Evolutionary conservation across 345 rosid genomes (phyloP).

Genomic region (Euphorbia pulcherrima): DNA sequence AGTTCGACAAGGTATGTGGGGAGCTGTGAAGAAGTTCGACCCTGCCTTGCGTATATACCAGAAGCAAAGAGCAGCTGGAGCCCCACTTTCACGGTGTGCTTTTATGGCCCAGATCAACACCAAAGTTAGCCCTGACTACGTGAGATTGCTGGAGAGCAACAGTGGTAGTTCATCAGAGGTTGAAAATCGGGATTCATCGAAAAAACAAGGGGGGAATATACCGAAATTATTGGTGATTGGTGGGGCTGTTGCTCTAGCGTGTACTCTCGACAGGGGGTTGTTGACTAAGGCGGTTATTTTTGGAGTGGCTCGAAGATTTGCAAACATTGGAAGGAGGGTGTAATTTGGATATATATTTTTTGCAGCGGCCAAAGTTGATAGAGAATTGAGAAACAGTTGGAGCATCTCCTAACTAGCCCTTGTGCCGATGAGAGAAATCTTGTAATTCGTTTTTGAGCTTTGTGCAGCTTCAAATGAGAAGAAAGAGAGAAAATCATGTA

Average conservation of each 20-base stretch:
- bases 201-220: slow-evolving; percentile 48
- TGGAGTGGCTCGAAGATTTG: slow-evolving; percentile 86
- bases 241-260: slow-evolving; percentile 85
- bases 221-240: slow-evolving; percentile 71
- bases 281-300: slow-evolving; percentile 82
- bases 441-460: too few relatives aligned
- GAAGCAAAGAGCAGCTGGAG: slow-evolving; percentile 51
- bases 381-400: too few relatives aligned
- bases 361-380: too few relatives aligned
- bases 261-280: slow-evolving; percentile 76
- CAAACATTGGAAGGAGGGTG: slow-evolving; percentile 69
- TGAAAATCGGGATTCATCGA: slow-evolving; percentile 24
- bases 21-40: slow-evolving; percentile 90
- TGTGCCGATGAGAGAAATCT: too few relatives aligned
- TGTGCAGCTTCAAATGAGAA: too few relatives aligned
- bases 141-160: slow-evolving; percentile 51
- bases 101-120: slow-evolving; percentile 82
- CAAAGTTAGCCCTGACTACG: slow-evolving; percentile 62
- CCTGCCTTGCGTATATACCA: slow-evolving; percentile 75
- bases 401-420: too few relatives aligned
- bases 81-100: slow-evolving; percentile 55
- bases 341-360: too few relatives aligned
- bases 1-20: slow-evolving; percentile 95
- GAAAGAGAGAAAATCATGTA: too few relatives aligned
- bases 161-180: slow-evolving; percentile 24